phyloP scores from a whole-genome alignment of 805 yeast species.

The Sungouiozyma ichnusensis region DNA sequence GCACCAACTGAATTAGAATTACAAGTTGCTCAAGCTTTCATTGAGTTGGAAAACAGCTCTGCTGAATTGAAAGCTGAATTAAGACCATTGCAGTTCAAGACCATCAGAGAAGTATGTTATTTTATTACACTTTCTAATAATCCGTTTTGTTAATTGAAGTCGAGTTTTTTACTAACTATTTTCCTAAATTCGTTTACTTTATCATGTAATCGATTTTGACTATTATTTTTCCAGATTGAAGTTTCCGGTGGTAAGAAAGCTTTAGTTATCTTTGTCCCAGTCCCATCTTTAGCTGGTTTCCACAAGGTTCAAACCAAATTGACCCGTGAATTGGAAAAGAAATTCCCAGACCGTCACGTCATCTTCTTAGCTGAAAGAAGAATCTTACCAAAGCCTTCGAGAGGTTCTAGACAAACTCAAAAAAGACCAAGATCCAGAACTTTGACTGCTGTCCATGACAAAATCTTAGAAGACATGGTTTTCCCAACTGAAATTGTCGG shows the following conservation, averaged over 20 bases:
- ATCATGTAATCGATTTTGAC: neutral
- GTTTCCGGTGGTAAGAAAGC: conserved; percentile 98
- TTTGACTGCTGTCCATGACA: conserved; percentile 96
- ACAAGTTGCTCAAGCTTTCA: conserved; percentile 97
- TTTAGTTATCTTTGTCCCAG: conserved; percentile 95
- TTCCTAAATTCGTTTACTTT: neutral
- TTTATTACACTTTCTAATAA: neutral
- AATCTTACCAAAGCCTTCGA: conserved; percentile 97
- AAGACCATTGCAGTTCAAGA: conserved; percentile 97
- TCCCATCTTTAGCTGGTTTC: conserved; percentile 83
- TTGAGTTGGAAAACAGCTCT: conserved; percentile 88
- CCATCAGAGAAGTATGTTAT: conserved; percentile 73
- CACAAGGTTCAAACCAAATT: conserved; percentile 96
- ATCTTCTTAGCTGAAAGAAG: conserved; percentile 99
- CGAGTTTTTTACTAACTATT: neutral
- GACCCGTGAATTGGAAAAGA: conserved; percentile 99
- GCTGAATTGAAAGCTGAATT: conserved; percentile 95
- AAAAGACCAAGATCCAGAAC: conserved; percentile 99
- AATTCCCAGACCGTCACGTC: conserved; percentile 99
- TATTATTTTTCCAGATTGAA: conserved; percentile 45
- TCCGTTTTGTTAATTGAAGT: neutral
- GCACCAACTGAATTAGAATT: conserved; percentile 98
- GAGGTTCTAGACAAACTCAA: conserved; percentile 87
- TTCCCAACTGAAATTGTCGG: conserved; percentile 99
- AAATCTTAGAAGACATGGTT: conserved; percentile 95